Evolutionary conservation across 2,329 filamentous ascomycete genomes (phyloP).

Genomic region (Trematosphaeria pertusa): DNA sequence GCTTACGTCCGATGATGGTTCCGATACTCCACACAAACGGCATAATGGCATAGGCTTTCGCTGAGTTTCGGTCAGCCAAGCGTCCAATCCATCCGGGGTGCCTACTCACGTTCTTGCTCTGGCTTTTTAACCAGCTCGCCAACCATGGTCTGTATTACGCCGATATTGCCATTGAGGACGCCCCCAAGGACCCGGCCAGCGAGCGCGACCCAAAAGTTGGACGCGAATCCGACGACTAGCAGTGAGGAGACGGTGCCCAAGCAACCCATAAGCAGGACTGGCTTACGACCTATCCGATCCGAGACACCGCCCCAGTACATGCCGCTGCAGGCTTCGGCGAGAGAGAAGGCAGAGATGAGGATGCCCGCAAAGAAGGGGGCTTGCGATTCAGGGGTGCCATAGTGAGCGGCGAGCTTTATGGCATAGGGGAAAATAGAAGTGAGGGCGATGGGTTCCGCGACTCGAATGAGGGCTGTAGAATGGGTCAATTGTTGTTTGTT

Average conservation of each 20-base stretch:
- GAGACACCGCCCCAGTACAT: conserved; percentile 62
- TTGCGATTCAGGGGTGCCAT: conserved; percentile 44
- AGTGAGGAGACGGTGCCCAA: conserved; percentile 83
- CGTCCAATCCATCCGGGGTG: no score
- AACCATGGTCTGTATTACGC: conserved; percentile 89
- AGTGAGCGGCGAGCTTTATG: conserved; percentile 49
- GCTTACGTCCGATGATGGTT: conserved; percentile 75
- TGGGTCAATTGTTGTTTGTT: conserved; percentile 10
- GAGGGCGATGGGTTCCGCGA: conserved; percentile 90
- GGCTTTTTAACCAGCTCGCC: conserved; percentile 83
- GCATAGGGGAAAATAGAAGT: conserved; percentile 91
- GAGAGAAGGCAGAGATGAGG: conserved; percentile 90
- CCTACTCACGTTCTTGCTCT: conserved; percentile 82
- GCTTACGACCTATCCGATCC: conserved; percentile 50
- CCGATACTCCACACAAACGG: conserved; percentile 93
- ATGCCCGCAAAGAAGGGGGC: conserved; percentile 85
- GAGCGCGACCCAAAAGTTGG: conserved; percentile 84
- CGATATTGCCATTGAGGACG: conserved; percentile 88
- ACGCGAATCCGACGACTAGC: conserved; percentile 80
- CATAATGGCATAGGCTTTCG: conserved; percentile 87
- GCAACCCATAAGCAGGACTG: conserved; percentile 59
- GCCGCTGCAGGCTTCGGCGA: conserved; percentile 84
- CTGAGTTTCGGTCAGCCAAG: conserved; percentile 53
- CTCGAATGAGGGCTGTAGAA: conserved; percentile 79
- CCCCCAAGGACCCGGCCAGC: conserved; percentile 78